Evolutionary conservation across 2,329 filamentous ascomycete genomes (phyloP), one percentile per base, ranked within the genome.

Genomic region (Fonsecaea erecta): DNA sequence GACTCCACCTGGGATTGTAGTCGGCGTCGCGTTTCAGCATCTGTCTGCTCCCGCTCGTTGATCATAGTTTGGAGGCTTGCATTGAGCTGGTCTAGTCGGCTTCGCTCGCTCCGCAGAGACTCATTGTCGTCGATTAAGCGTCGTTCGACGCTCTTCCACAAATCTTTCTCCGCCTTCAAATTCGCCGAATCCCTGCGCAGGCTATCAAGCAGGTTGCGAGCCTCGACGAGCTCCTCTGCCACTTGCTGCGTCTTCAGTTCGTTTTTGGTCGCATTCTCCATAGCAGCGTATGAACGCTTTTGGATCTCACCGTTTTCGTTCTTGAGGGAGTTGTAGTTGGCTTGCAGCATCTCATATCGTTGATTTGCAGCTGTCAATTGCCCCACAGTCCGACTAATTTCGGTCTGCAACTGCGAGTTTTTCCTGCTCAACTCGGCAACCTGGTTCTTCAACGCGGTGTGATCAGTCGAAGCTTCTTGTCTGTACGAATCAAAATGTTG

Each of bases 121-220:
- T 97, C 92, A 69, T 95, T 97, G 74, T 98, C 93, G 72, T 95
- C 92, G 68, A 87, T 90, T 51, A 98, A 83, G 59, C 96, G 88
- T 68, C 91, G 89, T 75, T 98, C 93, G 35, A 97, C 96, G 62
- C 90, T 92, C 80, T 95, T 96, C 90, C 91, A 97, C 9, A 99
- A 83, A 40, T 92, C 90, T 79, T 97, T 97, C 77, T 98, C 94
- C 0, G 94, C 93, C 77, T 96, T 97, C 35, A 97, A 85, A 74
- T 98, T 97, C 16, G 93, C 89, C 60, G 89, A 92, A 75, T 99
- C 95, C 70, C 92, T 93, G 59, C 93, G 90, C 77, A 97, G 86
- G 73, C 92, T 93, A 74, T 99, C 94, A 2, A 91, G 83, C 59
- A 94, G 80, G 34, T 90, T 90, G 75, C 89, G 90, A 4, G 90